These are phyloP conservation scores for Dendrocalamus sinicus DNA, from an alignment of 176 grass and related monocot species.

Conservation along the genomic window DNA sequence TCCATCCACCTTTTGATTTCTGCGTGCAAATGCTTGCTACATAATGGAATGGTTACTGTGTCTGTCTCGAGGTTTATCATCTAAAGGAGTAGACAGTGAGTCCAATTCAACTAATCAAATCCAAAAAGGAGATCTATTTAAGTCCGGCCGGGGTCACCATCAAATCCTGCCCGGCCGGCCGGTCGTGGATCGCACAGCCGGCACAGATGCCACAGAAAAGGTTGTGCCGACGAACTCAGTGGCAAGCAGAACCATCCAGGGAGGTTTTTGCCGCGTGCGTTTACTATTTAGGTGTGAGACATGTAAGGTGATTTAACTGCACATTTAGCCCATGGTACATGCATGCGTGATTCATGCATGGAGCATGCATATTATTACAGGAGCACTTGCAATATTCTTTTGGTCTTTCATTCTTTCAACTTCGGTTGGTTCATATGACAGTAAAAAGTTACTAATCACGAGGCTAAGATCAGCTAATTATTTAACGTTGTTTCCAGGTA, in stretches of 20 bases:
- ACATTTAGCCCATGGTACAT: neutral
- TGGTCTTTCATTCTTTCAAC: neutral
- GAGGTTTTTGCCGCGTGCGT: neutral
- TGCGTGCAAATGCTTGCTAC: neutral
- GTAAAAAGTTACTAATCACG: neutral
- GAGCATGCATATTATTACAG: neutral
- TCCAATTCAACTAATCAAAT: slow-evolving; percentile 34
- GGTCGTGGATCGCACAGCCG: neutral
- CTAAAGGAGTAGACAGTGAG: neutral
- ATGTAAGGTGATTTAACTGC: neutral
- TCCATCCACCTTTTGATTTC: neutral
- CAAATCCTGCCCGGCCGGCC: neutral
- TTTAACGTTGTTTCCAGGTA: neutral
- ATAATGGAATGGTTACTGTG: neutral
- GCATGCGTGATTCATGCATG: neutral
- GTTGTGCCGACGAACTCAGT: slow-evolving; percentile 26
- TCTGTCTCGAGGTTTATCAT: neutral
- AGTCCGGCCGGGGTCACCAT: slow-evolving; percentile 26
- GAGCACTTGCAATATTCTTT: neutral
- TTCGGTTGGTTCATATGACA: neutral
- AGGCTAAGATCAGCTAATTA: neutral
- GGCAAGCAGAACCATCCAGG: slow-evolving; percentile 32
- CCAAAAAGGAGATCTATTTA: slow-evolving; percentile 7
- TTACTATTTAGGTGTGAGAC: neutral
- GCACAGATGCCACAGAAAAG: slow-evolving; percentile 10